These are phyloP conservation scores for Phalaenopsis aphrodite DNA, from an alignment of 106 monocot genomes.

Conservation along the genomic window DNA sequence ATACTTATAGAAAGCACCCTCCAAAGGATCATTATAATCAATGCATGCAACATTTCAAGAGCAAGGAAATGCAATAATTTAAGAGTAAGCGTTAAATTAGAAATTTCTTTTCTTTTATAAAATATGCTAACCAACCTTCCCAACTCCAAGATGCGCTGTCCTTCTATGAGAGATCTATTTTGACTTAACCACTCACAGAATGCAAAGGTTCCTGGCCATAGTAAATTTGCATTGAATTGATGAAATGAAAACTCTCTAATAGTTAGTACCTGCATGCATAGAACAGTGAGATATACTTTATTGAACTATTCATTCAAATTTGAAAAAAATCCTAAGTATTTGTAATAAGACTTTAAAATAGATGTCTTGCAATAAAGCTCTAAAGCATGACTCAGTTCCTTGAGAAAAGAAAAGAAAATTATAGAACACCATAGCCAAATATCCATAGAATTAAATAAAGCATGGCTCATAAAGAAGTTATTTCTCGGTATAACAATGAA, in stretches of 20 bases:
- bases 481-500: too few species aligned
- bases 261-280: constrained; percentile 47
- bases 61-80: not conserved
- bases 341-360: not conserved
- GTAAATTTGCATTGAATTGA: constrained; percentile 79
- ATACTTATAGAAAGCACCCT: not conserved
- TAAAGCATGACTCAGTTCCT: not conserved
- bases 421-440: too few species aligned
- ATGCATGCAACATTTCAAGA: not conserved
- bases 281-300: not conserved
- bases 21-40: not conserved
- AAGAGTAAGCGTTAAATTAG: not conserved
- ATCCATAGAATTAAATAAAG: too few species aligned
- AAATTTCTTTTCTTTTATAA: not conserved
- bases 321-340: not conserved
- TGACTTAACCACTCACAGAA: constrained; percentile 70
- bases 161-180: constrained; percentile 41
- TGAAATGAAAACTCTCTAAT: constrained; percentile 88
- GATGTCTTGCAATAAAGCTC: not conserved
- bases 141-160: constrained; percentile 64
- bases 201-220: constrained; percentile 96
- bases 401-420: too few species aligned
- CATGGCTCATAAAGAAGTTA: too few species aligned
- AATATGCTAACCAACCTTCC: constrained; percentile 71
- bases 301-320: not conserved